Evolutionary conservation across 257 asterid genomes (phyloP), one percentile per base, ranked within the genome.

Genomic region (Przewalskia tangutica): DNA sequence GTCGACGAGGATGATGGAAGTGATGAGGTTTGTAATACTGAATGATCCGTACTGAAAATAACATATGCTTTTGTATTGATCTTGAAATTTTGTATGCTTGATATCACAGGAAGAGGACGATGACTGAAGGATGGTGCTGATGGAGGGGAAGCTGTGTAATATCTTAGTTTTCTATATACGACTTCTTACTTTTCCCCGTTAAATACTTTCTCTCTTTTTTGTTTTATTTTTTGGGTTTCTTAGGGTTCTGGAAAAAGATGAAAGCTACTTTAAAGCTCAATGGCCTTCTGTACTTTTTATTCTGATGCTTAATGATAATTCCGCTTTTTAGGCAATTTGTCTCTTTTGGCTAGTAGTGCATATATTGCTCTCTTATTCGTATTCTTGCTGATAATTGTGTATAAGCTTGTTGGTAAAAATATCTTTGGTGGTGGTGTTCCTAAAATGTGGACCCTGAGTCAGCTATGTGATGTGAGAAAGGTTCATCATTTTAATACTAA

Each of bases 1-100:
- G 88, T 86, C 20, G 87, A 84, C 1, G 84, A 84, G 11, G 88
- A 83, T 34, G 83, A 76, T 0, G 88, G 66, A 23, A 83, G 81
- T 16, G 86, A 54, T 0, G 86, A 83, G 86, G 88, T 85, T 66
- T 84, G 84, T 46, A 2, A 4, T 16, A 8, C 5, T 18, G 23
- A 64, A 27, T 38, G 12, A 53, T 51, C 27, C 6, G 0, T 14
- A 13, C 8, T 32, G 12, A 7, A 34, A 2, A 7, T n/a, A 44
- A 62, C 18, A 0, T 32, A 20, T 1, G 20, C 6, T 12, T 12
- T 0, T 51, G 18, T 23, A 7, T 12, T 73, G 42, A 4, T 65
- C 0, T 7, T 8, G 9, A 38, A 11, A 8, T 4, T 18, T 13
- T 64, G 2, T 20, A 5, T 54, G 4, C 10, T 5, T 70, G 34